Base-by-base conservation (phyloP, 2,329 filamentous ascomycete genomes). In the Clonostachys solani region DNA sequence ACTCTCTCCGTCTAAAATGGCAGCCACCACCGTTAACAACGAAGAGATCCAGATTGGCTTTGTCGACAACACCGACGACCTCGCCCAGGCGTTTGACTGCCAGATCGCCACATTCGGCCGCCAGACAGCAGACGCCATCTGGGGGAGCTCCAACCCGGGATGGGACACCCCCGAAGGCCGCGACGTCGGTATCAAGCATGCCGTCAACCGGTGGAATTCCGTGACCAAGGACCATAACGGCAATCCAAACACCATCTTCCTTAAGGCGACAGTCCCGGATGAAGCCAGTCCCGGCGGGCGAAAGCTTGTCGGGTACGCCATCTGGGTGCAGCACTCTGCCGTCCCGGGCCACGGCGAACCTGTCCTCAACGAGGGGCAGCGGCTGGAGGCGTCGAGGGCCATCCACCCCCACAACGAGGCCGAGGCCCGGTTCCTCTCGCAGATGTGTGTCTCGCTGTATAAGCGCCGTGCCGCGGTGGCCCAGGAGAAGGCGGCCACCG, bases 261-360 rank as follows among this genome's bases (percentile, higher is more conserved):
- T 79, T 47, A 78, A 77, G 50, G 75, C 75, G 4, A 17, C 29
- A 9, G n/a, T 23, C 3, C 23, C 23, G 4, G 23, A 29, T 29
- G 44, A 40, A 12, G 38, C 12, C 16, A n/a, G 35, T 12, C 12
- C 34, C 12, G 49, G 6, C 42, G 23, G 17, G 5, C 5, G 8
- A 45, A 52, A 18, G 40, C 64, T 80, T n/a, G 78, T 65, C 10
- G 80, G 79, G 15, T 49, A 77, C 29, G 77, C 79, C 4, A 73
- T 81, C 47, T 83, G 80, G 80, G 54, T 65, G 9, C 79, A 83
- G 52, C 58, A 65, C 0, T 81, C 78, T 0, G 59, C 65, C 7
- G 68, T 80, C 0, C 62, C 68, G 3, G 78, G 77, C 12, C 56
- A 68, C 43, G 79, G 79, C 12, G 70, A 74, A 23, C 8, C 29